Conservation (phyloP, 164 flowering plant genomes). For the Paratinospora sagittata region DNA sequence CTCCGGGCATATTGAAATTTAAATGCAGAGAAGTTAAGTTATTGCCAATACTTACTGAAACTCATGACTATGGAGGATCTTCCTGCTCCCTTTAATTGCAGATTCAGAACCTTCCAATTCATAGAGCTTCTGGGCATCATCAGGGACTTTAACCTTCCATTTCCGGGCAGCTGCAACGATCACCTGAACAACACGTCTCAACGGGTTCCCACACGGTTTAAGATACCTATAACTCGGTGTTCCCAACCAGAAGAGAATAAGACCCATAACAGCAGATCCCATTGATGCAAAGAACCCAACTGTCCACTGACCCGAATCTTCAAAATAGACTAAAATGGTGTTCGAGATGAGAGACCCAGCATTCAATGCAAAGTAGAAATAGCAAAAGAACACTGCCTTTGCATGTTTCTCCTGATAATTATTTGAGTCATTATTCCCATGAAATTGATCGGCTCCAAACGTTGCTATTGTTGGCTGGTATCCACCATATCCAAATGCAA, state of each 20-base stretch:
- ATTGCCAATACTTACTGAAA: slow-evolving; percentile 33
- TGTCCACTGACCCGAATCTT: background rate
- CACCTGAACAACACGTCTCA: slow-evolving; percentile 50
- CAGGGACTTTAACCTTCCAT: background rate
- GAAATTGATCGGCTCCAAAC: slow-evolving; percentile 69
- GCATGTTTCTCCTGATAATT: no score
- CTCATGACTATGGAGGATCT: background rate
- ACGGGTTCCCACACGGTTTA: slow-evolving; percentile 53
- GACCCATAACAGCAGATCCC: background rate
- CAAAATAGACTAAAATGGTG: slow-evolving; percentile 23
- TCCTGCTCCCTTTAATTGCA: background rate
- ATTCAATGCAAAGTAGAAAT: slow-evolving; percentile 8
- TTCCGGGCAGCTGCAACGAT: slow-evolving; percentile 22
- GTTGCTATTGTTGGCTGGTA: slow-evolving; percentile 3
- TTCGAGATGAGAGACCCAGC: slow-evolving; percentile 42
- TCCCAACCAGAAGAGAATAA: background rate
- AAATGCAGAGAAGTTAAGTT: background rate
- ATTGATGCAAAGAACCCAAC: background rate
- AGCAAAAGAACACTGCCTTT: slow-evolving; percentile 3
- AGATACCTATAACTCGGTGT: slow-evolving; percentile 11
- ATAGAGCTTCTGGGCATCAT: background rate
- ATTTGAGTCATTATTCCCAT: no score
- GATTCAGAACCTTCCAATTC: slow-evolving; percentile 3
- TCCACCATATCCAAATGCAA: slow-evolving; percentile 11
- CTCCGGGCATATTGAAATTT: no score